Evolutionary conservation across 2,329 filamentous ascomycete genomes (phyloP), one percentile per base, ranked within the genome.

Genomic region (Alternaria conjuncta): DNA sequence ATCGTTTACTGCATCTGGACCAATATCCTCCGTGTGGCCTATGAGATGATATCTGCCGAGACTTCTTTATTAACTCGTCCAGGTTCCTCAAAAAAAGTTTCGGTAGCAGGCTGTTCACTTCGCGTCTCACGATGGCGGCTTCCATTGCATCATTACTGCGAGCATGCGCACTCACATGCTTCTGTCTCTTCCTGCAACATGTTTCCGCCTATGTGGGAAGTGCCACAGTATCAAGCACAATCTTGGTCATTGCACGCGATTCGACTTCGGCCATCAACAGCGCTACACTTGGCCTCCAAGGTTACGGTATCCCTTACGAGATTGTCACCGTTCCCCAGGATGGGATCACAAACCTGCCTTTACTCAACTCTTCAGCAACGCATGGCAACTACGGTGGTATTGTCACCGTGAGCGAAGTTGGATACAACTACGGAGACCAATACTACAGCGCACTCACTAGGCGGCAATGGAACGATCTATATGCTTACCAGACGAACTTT

Each of bases 311-410:
- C 65, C 86, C 87, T 2, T 89, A 83, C 69, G 80, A 88, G 67
- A 81, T 84, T 6, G 71, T 88, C 11, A 67, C 85, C 20, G 86
- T 90, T n/a, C 86, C 87, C 8, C 80, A 86, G 68, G 70, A 73
- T 7, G 87, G 87, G 13, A 78, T 82, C 6, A 68, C 78, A 18
- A 73, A 58, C 30, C 82, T 90, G 26, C 88, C 88, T 1, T 65
- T 76, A 0, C 81, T 90, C 30, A 88, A 86, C 70, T 79, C 80
- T 12, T 82, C 82, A 3, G 68, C 78, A 0, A 81, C 78, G 4
- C 75, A 80, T 55, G 87, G 87, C 64, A 88, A 87, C 73, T 89
- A 85, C 69, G 87, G 86, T 21, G 87, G 86, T 53, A 88, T 90
- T 70, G 82, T 90, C 20, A 77, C 87, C 57, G 74, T 86, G 20